phyloP scores from a whole-genome alignment of 73 alveolate species.

The Paramecium tetraurelia region DNA sequence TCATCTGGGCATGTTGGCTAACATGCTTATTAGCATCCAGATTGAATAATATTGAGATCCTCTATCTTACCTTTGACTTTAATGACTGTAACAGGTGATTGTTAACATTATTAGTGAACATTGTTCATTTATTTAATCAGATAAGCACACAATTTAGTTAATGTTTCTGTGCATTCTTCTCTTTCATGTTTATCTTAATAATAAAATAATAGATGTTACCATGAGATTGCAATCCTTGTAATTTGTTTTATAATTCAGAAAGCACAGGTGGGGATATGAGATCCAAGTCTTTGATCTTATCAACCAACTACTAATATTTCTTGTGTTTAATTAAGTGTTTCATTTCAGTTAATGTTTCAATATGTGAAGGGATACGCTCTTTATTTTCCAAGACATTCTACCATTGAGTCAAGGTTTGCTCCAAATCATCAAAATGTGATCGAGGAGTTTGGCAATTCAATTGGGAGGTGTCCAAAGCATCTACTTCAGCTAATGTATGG shows the following conservation, averaged over 20 bases:
- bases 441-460: not conserved
- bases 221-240: not conserved
- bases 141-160: slow-evolving; percentile 32
- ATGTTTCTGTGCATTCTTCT: not conserved
- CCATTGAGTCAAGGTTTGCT: not conserved
- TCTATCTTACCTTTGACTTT: slow-evolving; percentile 45
- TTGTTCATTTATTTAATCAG: not conserved
- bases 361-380: slow-evolving; percentile 1
- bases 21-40: slow-evolving; percentile 43
- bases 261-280: slow-evolving; percentile 9
- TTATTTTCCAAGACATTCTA: not conserved
- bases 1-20: not conserved
- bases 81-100: not conserved
- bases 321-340: slow-evolving; percentile 14
- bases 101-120: not conserved
- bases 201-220: not conserved
- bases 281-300: not conserved
- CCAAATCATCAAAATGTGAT: slow-evolving; percentile 40
- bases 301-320: not conserved
- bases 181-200: not conserved
- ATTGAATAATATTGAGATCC: not conserved
- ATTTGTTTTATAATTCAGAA: not conserved
- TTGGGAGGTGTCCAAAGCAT: slow-evolving; percentile 30
- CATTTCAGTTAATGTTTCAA: slow-evolving; percentile 34
- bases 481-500: slow-evolving; percentile 37